phyloP scores from a whole-genome alignment of 768 basidiomycete genomes.

The Russula olivacea region DNA sequence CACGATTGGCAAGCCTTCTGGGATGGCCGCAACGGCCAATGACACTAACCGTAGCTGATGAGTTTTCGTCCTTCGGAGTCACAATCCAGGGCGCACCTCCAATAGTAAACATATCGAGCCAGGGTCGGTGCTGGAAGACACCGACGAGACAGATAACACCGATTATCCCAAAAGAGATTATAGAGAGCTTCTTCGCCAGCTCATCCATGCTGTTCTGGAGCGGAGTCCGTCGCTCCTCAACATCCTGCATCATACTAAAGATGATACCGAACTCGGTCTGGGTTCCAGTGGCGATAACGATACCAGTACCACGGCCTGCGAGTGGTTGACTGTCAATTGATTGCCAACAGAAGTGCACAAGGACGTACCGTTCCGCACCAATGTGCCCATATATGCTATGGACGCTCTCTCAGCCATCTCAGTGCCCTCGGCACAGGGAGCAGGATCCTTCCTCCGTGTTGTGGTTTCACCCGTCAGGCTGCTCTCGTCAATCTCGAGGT shows the following conservation, averaged over 20 bases:
- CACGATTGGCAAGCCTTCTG: slow-evolving; percentile 93
- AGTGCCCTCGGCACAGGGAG: slow-evolving; percentile 44
- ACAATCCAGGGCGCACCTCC: slow-evolving; percentile 56
- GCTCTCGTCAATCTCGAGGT: slow-evolving; percentile 93
- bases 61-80: not conserved
- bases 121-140: slow-evolving; percentile 74
- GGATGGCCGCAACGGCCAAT: slow-evolving; percentile 96
- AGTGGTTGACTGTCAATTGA: not conserved
- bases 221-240: slow-evolving; percentile 88
- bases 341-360: not conserved
- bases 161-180: slow-evolving; percentile 90
- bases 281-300: slow-evolving; percentile 81
- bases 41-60: slow-evolving; percentile 56
- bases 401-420: slow-evolving; percentile 81
- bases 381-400: slow-evolving; percentile 93
- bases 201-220: slow-evolving; percentile 95
- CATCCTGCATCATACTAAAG: slow-evolving; percentile 97
- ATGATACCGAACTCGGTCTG: slow-evolving; percentile 95
- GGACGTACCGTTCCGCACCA: slow-evolving; percentile 78
- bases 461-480: slow-evolving; percentile 91
- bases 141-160: slow-evolving; percentile 91
- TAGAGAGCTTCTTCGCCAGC: slow-evolving; percentile 84
- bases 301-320: slow-evolving; percentile 70
- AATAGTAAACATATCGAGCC: slow-evolving; percentile 99
- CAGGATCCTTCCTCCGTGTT: slow-evolving; percentile 61